Conservation (phyloP, 164 flowering plant genomes). For the Hamamelis virginiana region DNA sequence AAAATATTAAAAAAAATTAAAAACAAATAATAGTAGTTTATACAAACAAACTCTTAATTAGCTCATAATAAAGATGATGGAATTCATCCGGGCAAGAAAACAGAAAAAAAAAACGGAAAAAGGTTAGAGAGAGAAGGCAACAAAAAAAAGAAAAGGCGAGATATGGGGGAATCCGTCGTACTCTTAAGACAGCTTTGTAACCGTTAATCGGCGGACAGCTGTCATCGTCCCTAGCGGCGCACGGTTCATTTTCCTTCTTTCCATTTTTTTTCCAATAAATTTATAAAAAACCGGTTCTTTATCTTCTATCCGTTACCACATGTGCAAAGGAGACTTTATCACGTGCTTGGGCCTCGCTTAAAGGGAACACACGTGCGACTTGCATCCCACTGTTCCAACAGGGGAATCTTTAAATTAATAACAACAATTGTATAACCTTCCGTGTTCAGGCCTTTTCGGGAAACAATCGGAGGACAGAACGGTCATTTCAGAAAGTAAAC, state of each 20-base stretch:
- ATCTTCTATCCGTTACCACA: slow-evolving; percentile 7
- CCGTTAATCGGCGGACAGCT: slow-evolving; percentile 24
- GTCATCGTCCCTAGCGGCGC: slow-evolving; percentile 4
- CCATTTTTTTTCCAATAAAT: too few species aligned
- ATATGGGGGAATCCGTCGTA: slow-evolving; percentile 26
- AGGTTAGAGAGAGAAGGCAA: background rate
- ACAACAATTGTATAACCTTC: background rate
- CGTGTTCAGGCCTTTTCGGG: background rate
- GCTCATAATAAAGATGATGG: too few species aligned
- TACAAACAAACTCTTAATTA: too few species aligned
- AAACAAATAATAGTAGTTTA: too few species aligned
- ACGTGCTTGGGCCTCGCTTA: slow-evolving; percentile 21
- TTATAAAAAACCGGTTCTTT: too few species aligned
- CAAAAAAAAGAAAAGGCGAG: slow-evolving; percentile 15
- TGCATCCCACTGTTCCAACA: slow-evolving; percentile 29
- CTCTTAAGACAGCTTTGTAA: slow-evolving; percentile 14
- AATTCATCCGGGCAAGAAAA: too few species aligned
- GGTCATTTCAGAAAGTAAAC: too few species aligned
- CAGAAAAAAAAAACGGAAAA: slow-evolving; percentile 14
- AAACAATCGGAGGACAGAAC: background rate
- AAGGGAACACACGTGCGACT: slow-evolving; percentile 40
- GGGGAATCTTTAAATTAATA: background rate
- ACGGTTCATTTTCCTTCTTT: too few species aligned
- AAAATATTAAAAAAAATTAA: too few species aligned
- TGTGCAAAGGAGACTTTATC: slow-evolving; percentile 22